Conservation (phyloP, 768 basidiomycete genomes). For the Pleurotus platypus region DNA sequence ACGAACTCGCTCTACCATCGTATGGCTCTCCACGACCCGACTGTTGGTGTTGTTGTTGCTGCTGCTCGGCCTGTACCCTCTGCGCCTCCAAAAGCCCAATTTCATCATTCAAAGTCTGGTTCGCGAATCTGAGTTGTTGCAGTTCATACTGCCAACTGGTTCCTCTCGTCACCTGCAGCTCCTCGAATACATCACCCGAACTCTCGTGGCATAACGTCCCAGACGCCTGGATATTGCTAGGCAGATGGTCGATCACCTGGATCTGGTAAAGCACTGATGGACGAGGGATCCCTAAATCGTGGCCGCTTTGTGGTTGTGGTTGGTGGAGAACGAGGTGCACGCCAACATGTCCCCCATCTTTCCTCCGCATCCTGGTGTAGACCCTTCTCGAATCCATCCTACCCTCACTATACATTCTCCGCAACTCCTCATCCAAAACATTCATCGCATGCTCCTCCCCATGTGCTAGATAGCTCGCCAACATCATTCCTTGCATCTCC, state of each 20-base stretch:
- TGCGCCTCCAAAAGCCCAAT: conserved; percentile 27
- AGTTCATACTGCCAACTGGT: conserved; percentile 95
- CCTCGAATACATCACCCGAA: conserved; percentile 56
- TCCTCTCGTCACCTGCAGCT: conserved; percentile 61
- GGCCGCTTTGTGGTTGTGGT: not conserved
- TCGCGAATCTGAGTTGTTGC: conserved; percentile 75
- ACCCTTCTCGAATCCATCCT: conserved; percentile 20
- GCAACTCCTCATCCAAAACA: conserved; percentile 17
- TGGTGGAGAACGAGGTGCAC: conserved; percentile 23
- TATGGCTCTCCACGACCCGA: not conserved
- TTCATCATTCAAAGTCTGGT: conserved; percentile 63
- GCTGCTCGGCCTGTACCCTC: not conserved
- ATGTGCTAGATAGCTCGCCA: conserved; percentile 33
- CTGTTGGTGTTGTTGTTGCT: not conserved
- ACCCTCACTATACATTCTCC: conserved; percentile 18
- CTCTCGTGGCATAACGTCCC: conserved; percentile 8
- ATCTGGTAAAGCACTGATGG: conserved; percentile 37
- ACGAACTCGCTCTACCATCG: too few relatives aligned
- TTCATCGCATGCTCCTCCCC: conserved; percentile 21
- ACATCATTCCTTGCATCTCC: conserved; percentile 48
- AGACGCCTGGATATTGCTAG: conserved; percentile 9
- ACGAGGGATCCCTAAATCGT: conserved; percentile 22
- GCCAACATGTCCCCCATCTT: conserved; percentile 25
- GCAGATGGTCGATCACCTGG: conserved; percentile 18
- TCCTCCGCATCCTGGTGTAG: conserved; percentile 34